Evolutionary conservation across 1,284 basidiomycete species (phyloP).

Genomic region (Heterobasidion irregulare): DNA sequence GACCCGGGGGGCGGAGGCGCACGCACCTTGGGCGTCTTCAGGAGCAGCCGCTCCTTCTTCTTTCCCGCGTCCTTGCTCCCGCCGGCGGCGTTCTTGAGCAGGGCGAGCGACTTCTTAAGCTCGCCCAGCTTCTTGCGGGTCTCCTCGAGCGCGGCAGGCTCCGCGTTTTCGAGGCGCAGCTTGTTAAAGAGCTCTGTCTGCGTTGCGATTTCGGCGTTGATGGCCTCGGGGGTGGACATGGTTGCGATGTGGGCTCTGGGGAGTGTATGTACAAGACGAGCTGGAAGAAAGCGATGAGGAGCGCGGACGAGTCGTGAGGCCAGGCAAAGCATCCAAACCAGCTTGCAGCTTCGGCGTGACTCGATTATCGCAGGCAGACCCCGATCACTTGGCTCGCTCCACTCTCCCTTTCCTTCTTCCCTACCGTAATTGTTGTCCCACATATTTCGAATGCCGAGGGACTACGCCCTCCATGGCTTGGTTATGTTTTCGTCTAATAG

Average conservation of each 20-base stretch:
- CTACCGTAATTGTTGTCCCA: not conserved
- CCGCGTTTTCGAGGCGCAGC: constrained; percentile 46
- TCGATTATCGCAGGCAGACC: constrained; percentile 6
- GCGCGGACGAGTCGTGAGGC: constrained; percentile 2
- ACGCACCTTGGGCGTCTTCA: constrained; percentile 78
- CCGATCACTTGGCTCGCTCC: not conserved
- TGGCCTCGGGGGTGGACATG: constrained; percentile 29
- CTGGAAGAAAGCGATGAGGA: constrained; percentile 6
- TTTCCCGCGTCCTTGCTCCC: constrained; percentile 34
- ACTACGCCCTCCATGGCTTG: too few species aligned
- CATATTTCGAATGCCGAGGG: too few species aligned
- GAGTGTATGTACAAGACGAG: constrained; percentile 4
- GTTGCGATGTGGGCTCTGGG: not conserved
- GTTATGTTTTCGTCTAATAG: not conserved
- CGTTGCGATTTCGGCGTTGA: constrained; percentile 41
- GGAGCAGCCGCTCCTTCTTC: constrained; percentile 58
- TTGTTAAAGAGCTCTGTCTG: constrained; percentile 50
- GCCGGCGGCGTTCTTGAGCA: constrained; percentile 30
- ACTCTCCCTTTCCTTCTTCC: not conserved
- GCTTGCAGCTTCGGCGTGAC: constrained; percentile 3
- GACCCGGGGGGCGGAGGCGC: not conserved
- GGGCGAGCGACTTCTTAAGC: constrained; percentile 49
- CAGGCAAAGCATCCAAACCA: constrained; percentile 4
- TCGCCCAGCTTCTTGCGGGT: constrained; percentile 64
- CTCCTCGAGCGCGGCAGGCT: constrained; percentile 44